Evolutionary conservation across 1,139 yeast genomes (phyloP).

Genomic region (Debaryomyces robertsiae): DNA sequence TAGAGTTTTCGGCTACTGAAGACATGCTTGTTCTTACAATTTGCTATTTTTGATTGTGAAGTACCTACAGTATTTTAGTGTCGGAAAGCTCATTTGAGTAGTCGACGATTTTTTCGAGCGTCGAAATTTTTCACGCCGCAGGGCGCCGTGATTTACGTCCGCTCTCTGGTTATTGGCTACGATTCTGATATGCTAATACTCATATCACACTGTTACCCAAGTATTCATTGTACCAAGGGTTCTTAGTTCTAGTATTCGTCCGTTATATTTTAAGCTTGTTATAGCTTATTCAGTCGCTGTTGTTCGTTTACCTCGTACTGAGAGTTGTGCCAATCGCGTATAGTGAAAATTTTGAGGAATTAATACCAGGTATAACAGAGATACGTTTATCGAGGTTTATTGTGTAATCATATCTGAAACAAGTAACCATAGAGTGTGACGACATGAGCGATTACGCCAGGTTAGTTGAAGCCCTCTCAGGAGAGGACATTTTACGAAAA

Average conservation of each 20-base stretch:
- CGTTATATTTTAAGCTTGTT: too few relatives aligned
- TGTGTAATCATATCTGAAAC: too few relatives aligned
- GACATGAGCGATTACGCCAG: conserved; percentile 39
- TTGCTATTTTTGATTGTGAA: conserved; percentile 1
- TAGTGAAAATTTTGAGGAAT: conserved; percentile 2
- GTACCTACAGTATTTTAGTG: conserved; percentile 1
- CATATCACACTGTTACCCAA: too few relatives aligned
- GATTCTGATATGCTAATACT: too few relatives aligned
- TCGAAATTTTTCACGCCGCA: conserved; percentile 6
- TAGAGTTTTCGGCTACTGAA: conserved; percentile 18
- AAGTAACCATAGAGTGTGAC: background rate
- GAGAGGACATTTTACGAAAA: conserved; percentile 50
- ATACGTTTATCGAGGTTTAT: too few relatives aligned
- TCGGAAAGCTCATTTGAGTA: conserved; percentile 1
- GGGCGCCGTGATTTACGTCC: conserved; percentile 5
- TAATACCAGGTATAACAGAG: too few relatives aligned
- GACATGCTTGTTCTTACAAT: conserved; percentile 20
- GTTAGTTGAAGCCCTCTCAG: conserved; percentile 54
- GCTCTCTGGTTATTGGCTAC: too few relatives aligned
- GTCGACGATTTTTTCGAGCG: conserved; percentile 8
- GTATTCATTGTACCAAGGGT: too few relatives aligned
- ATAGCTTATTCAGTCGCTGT: too few relatives aligned
- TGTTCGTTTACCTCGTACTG: background rate
- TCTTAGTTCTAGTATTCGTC: too few relatives aligned
- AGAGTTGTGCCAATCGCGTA: conserved; percentile 7